These are phyloP conservation scores for Acacia pycnantha DNA, from an alignment of 331 rosid genomes.

Conservation along the genomic window DNA sequence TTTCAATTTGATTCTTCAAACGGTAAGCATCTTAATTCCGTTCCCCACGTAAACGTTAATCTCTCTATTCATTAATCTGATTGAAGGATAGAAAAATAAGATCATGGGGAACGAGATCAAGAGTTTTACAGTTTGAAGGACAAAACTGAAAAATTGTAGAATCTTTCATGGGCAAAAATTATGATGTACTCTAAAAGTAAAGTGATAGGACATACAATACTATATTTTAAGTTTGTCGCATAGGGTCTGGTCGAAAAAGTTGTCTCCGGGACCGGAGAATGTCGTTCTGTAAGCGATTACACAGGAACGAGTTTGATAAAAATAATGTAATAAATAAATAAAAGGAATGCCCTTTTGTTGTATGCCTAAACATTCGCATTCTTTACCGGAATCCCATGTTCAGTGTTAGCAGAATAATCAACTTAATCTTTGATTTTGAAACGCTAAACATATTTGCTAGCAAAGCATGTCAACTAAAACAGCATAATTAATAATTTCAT, in stretches of 20 bases:
- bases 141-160: not conserved
- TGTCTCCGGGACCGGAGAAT: constrained; percentile 7
- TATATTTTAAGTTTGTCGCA: not conserved
- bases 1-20: not conserved
- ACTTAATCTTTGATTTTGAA: constrained; percentile 17
- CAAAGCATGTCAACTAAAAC: constrained; percentile 23
- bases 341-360: not conserved
- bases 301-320: not conserved
- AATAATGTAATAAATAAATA: constrained; percentile 3
- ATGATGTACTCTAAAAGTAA: not conserved
- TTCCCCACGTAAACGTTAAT: not conserved
- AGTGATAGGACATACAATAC: not conserved
- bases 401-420: constrained; percentile 9
- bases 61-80: not conserved
- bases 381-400: not conserved
- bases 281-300: constrained; percentile 31
- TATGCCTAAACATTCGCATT: constrained; percentile 16
- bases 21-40: not conserved
- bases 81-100: not conserved
- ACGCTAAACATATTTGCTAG: constrained; percentile 14
- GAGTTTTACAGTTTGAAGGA: not conserved
- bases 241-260: not conserved
- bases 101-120: not conserved
- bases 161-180: not conserved
- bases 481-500: constrained; percentile 23